Evolutionary conservation across 768 basidiomycete species (phyloP), one percentile per base, ranked within the genome.

Genomic region (Agrocybe chaxingu): DNA sequence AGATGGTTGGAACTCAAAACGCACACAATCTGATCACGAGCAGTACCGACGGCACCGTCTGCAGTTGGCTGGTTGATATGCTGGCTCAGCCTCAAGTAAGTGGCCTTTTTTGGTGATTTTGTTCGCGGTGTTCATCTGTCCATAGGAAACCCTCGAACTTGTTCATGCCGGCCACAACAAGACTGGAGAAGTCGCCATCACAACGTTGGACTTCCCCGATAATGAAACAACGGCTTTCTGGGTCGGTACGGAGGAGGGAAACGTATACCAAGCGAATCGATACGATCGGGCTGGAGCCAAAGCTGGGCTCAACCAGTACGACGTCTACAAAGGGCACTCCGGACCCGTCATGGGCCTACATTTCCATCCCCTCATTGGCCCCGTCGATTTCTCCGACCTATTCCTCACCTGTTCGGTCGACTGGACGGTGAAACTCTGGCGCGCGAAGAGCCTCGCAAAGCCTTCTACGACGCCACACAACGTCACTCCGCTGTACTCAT

Each of bases 1-100:
- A 90, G 57, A 93, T 98, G 86, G 91, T 98, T 12, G 97, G 97
- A 7, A 97, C 97, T 2, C 97, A 98, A 69, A 98, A 98, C 65
- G 97, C 97, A 0, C 95, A 98, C 67, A 98, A 97, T 63, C 71
- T 99, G 51, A 93, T 99, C 56, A 93, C 94, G 8, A 92, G 89
- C 61, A 97, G 94, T 60, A 98, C 97, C 8, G 97, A 99, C 66
- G 97, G 97, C 2, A 87, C 87, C 24, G 92, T 99, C 4, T 98
- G 97, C 68, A 92, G 90, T 66, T 99, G 97, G 97, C 73, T 96
- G 8, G 91, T 97, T 7, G 97, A 99, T 70, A 98, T 98, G 95
- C 82, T 99, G 38, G 94, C 97, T 1, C 91, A 96, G 63, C 97
- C 97, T 8, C 95, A 98, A 79, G 94, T 93, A 60, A 2, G 65